Evolutionary conservation across 1,284 basidiomycete genomes (phyloP), one percentile per base, ranked within the genome.

Genomic region (Ganoderma multipileum): DNA sequence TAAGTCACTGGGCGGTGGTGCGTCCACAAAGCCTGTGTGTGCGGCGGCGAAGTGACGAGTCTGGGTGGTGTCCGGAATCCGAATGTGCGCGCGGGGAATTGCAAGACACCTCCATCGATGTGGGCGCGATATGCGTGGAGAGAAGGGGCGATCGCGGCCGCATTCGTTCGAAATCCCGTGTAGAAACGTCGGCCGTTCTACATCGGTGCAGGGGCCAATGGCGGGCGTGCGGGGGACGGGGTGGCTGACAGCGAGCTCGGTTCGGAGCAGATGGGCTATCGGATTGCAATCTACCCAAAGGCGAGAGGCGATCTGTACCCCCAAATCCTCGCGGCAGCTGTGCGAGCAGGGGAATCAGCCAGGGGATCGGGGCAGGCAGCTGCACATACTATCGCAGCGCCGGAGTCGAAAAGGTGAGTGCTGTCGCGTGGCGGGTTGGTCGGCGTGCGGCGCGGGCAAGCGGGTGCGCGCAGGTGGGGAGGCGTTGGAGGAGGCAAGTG

Each of bases 261-360:
- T 69, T 69, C 68, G 62, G 42, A 65, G 68, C n/a, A 42, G n/a
- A 69, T 69, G 47, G 52, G 69, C 71, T 71, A 72, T 72, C 71
- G 69, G 71, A 72, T 72, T 52, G 67, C 71, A 68, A 72, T 72
- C 69, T 72, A 65, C 69, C 66, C 69, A 63, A 61, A 65, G 69
- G 65, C 67, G 69, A 72, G 55, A 65, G 69, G 65, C 63, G 69
- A 72, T 72, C 65, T 69, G 71, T 64, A 71, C 69, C 71, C 71
- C 65, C 69, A 68, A 72, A 72, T 68, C 54, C 63, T 62, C 64
- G 71, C 71, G 66, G 71, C 64, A 63, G 71, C 68, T 60, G 68
- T 69, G 36, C 38, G 26, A 33, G 61, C 20, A 52, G 47, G 33
- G n/a, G 63, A 54, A 55, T 61, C 36, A 52, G 14, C 28, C 14